A percentile compares a stretch with the other conserved stretches of the same genome.
Evolutionary conservation across 1,284 basidiomycete species (phyloP).

Genomic region (Apiotrichum brassicae): DNA sequence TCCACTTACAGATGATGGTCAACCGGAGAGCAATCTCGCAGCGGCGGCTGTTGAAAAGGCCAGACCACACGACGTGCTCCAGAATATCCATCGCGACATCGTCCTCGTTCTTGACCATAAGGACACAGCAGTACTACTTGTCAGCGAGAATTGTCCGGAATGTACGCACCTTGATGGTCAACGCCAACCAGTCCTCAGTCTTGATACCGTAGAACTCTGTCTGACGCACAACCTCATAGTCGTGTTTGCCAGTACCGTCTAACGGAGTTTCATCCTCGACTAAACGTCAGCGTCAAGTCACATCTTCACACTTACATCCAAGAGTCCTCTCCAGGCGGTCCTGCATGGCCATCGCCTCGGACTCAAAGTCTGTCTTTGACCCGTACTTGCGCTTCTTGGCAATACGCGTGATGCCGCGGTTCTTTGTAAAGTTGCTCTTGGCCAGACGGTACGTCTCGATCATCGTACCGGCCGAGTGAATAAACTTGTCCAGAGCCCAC

Average conservation of each 20-base stretch:
- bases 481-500: constrained; percentile 56
- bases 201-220: constrained; percentile 68
- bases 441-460: constrained; percentile 85
- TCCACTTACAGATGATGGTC: constrained; percentile 62
- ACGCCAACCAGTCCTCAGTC: constrained; percentile 75
- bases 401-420: constrained; percentile 48
- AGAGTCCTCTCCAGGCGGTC: constrained; percentile 41
- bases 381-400: constrained; percentile 24
- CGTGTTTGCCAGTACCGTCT: constrained; percentile 24
- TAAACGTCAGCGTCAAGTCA: constrained; percentile 1
- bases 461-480: constrained; percentile 74
- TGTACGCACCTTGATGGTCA: constrained; percentile 70
- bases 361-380: constrained; percentile 24
- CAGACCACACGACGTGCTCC: constrained; percentile 69
- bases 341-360: constrained; percentile 36
- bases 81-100: constrained; percentile 71
- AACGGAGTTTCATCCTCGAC: constrained; percentile 35
- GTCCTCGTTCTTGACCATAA: constrained; percentile 58
- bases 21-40: constrained; percentile 65
- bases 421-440: constrained; percentile 69
- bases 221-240: constrained; percentile 27
- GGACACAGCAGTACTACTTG: constrained; percentile 70
- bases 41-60: constrained; percentile 62
- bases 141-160: neutral
- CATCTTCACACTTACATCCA: constrained; percentile 23